These are phyloP conservation scores for Rehmannia glutinosa DNA, from an alignment of 257 asterid species.

Conservation along the genomic window DNA sequence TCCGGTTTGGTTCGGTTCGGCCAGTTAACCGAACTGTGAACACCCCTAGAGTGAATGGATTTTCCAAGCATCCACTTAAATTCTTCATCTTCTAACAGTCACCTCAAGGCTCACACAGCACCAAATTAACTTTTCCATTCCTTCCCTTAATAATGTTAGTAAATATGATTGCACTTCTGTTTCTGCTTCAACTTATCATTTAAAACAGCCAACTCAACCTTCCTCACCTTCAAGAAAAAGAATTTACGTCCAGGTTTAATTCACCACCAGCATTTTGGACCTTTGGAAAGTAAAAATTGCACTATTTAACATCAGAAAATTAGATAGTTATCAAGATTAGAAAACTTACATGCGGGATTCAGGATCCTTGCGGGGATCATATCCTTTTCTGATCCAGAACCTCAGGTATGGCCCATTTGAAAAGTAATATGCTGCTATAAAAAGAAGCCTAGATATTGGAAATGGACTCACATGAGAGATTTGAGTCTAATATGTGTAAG, in stretches of 20 bases:
- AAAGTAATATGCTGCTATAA: conserved; percentile 82
- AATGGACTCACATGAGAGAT: conserved; percentile 20
- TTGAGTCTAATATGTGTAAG: not conserved
- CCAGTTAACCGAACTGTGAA: too few relatives aligned
- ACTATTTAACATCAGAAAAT: not conserved
- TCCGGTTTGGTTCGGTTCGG: too few relatives aligned
- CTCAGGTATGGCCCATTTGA: conserved; percentile 85
- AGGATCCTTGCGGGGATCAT: conserved; percentile 95
- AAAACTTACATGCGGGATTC: conserved; percentile 83
- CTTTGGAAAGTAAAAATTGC: conserved; percentile 8
- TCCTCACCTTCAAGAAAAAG: not conserved
- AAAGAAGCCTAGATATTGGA: conserved; percentile 65
- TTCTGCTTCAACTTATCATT: not conserved
- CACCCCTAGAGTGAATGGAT: too few relatives aligned
- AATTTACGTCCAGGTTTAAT: not conserved
- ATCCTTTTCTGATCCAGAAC: conserved; percentile 92
- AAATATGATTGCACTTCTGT: not conserved
- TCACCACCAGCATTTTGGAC: not conserved
- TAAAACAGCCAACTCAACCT: not conserved
- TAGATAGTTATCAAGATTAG: conserved; percentile 1
- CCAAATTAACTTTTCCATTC: not conserved
- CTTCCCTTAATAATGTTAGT: not conserved
- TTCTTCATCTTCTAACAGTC: not conserved
- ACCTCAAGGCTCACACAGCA: not conserved
- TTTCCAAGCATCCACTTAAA: not conserved